phyloP scores from a whole-genome alignment of 2,329 filamentous ascomycete genomes.

The Phyllosticta paracitricarpa region DNA sequence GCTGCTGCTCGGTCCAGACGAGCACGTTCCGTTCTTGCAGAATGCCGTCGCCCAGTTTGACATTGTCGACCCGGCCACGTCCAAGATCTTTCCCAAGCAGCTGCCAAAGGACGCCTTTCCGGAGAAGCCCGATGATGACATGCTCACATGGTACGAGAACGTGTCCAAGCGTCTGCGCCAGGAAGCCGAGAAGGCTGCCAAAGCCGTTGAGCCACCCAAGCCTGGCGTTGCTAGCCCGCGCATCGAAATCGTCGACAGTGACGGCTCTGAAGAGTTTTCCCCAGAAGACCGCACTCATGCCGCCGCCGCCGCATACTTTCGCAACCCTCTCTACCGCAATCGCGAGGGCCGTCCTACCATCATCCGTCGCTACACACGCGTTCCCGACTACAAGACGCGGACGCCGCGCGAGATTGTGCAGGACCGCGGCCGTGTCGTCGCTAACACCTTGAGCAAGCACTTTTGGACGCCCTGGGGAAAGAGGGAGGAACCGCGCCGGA shows the following conservation, averaged over 20 bases:
- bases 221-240: conserved; percentile 16
- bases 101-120: conserved; percentile 64
- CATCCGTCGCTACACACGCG: conserved; percentile 29
- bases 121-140: conserved; percentile 60
- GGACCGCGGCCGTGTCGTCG: conserved; percentile 20
- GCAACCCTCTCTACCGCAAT: conserved; percentile 40
- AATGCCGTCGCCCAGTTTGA: conserved; percentile 69
- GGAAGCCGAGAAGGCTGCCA: conserved; percentile 39
- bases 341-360: conserved; percentile 34
- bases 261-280: conserved; percentile 26
- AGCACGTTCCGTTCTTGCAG: conserved; percentile 77
- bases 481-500: conserved; percentile 16
- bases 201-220: conserved; percentile 25
- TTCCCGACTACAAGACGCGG: conserved; percentile 13
- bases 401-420: conserved; percentile 19
- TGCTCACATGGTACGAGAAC: conserved; percentile 74
- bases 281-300: conserved; percentile 29
- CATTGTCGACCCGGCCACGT: conserved; percentile 61
- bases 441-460: conserved; percentile 21
- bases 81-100: conserved; percentile 46
- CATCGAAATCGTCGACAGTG: conserved; percentile 20
- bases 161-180: conserved; percentile 62
- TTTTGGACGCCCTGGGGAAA: conserved; percentile 23
- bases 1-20: conserved; percentile 74
- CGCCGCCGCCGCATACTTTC: conserved; percentile 39